A percentile compares a stretch with the other conserved stretches of the same genome.
Evolutionary conservation across 352 stramenopile genomes (phyloP).

Genomic region (Pythium sukuiense): DNA sequence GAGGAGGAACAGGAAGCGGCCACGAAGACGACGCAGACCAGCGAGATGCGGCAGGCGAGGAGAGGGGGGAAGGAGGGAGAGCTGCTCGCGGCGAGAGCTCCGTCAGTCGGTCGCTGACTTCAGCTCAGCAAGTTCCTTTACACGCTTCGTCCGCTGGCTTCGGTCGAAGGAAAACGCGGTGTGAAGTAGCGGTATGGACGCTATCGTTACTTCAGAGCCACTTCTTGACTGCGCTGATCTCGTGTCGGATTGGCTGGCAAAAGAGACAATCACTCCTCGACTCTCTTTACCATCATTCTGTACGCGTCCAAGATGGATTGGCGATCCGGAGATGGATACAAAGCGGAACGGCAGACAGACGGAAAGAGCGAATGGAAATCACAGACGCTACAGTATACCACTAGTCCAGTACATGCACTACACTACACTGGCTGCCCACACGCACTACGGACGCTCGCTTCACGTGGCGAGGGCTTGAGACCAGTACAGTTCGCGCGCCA

Average conservation of each 20-base stretch:
- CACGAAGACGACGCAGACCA: not conserved
- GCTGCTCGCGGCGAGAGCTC: not conserved
- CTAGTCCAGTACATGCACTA: no score
- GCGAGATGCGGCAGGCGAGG: not conserved
- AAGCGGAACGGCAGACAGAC: not conserved
- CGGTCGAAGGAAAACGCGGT: not conserved
- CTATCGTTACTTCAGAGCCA: constrained; percentile 19
- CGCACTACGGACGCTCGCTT: not conserved
- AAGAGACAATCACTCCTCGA: constrained; percentile 11
- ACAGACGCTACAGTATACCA: no score
- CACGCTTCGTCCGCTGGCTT: constrained; percentile 8
- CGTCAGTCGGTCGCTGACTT: not conserved
- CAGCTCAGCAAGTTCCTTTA: not conserved
- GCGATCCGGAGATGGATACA: constrained; percentile 1
- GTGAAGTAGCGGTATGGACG: constrained; percentile 16
- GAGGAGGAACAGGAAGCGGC: not conserved
- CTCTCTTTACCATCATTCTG: constrained; percentile 18
- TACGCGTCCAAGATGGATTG: not conserved
- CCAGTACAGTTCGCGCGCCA: not conserved
- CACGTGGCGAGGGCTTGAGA: not conserved
- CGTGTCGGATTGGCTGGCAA: constrained; percentile 9
- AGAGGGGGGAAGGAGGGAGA: not conserved
- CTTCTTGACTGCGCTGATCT: constrained; percentile 13
- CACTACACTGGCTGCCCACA: not conserved
- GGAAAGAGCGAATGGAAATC: no score